Evolutionary conservation across 345 rosid genomes (phyloP), one percentile per base, ranked within the genome.

Genomic region (Cardamine occulta): DNA sequence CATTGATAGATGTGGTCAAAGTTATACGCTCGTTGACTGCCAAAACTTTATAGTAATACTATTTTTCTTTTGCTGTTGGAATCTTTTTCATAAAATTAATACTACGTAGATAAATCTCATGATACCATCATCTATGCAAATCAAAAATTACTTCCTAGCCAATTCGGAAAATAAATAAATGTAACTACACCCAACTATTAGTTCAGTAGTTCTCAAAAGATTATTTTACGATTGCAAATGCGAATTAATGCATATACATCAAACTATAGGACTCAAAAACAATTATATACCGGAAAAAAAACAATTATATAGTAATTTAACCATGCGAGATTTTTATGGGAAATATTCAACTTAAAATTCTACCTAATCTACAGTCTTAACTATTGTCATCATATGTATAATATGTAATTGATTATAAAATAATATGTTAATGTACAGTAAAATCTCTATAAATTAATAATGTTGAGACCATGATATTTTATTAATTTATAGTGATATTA

Each of bases 1-100:
- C 21, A 31, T 57, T 57, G 5, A 57, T 57, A 31, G 19, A 57
- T 31, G 62, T 37, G 62, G 62, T 57, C 63, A 57, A 57, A n/a
- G 63, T 57, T 57, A 2, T 57, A 31, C 63, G 40, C 14, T 57
- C 42, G 8, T 57, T 57, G 63, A 31, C 63, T 57, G 19, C 40
- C 21, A 31, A 8, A 4, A 32, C 7, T 31, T 31, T 31, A 15
- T 56, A 7, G 11, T 28, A 29, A 11, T 26, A 2, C 28, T 28
- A 54, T 4, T 28, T 29, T 57, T 4, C 14, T 57, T n/a, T 57
- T 57, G 2, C 31, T 57, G 42, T 15, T 57, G 15, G 63, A 57
- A 8, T 31, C 63, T 31, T 57, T 7, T 57, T 31, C 1, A 57
- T 11, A 29, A 56, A 57, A 8, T n/a, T 23, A 29, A n/a, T 9